Conservation (phyloP, 1,139 yeast species). For the Magnusiomyces suaveolens region DNA sequence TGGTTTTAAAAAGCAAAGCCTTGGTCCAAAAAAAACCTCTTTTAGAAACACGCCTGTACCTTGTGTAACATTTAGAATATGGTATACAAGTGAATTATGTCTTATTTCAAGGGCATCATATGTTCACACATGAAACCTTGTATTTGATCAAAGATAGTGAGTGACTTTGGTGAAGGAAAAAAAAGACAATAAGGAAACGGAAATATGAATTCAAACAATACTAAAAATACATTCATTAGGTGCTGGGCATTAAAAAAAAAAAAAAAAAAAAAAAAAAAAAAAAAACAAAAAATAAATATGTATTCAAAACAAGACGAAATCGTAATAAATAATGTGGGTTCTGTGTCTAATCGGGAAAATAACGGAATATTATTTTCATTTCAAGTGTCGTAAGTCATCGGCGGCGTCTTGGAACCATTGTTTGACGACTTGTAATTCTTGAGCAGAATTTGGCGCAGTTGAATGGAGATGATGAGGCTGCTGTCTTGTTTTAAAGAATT, state of each 20-base stretch:
- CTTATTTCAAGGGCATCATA: too few relatives aligned
- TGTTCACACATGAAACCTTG: background rate
- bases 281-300: background rate
- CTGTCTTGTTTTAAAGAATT: conserved; percentile 13
- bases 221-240: background rate
- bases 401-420: conserved; percentile 16
- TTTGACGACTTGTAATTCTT: conserved; percentile 13
- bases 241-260: background rate
- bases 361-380: background rate
- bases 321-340: background rate
- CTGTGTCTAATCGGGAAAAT: background rate
- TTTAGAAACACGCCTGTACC: too few relatives aligned
- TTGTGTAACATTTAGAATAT: too few relatives aligned
- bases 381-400: conserved; percentile 12
- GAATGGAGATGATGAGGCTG: conserved; percentile 11
- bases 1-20: too few relatives aligned
- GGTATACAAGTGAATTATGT: too few relatives aligned
- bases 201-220: background rate
- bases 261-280: background rate
- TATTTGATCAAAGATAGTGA: background rate
- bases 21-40: too few relatives aligned
- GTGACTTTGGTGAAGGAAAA: background rate
- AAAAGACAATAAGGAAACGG: too few relatives aligned
- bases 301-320: background rate
- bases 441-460: conserved; percentile 13